Conservation (phyloP, 208 protist genomes). For the Crithidia thermophila region DNA sequence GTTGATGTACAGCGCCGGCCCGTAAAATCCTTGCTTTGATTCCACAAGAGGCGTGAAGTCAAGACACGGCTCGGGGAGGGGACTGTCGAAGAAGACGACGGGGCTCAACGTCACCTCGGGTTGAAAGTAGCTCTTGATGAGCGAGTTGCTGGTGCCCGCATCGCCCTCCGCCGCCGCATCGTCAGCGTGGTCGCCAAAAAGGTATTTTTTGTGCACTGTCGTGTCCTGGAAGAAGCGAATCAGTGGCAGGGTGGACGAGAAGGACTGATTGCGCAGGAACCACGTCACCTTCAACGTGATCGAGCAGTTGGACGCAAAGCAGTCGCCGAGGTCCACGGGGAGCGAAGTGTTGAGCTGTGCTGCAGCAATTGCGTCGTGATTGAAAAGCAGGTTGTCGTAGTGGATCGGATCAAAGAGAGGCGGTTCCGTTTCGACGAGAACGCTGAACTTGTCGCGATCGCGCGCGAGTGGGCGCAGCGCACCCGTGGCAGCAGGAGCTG, state of each 20-base stretch:
- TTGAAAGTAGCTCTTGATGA: slow-evolving; percentile 51
- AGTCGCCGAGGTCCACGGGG: slow-evolving; percentile 27
- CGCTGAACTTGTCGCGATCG: slow-evolving; percentile 19
- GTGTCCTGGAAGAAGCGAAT: slow-evolving; percentile 27
- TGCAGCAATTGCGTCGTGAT: slow-evolving; percentile 20
- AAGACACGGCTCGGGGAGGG: slow-evolving; percentile 46
- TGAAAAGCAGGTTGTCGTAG: slow-evolving; percentile 25
- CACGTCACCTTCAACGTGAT: slow-evolving; percentile 29
- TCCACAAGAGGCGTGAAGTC: slow-evolving; percentile 46
- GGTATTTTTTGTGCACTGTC: slow-evolving; percentile 35
- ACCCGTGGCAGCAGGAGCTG: not conserved
- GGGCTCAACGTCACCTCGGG: slow-evolving; percentile 71
- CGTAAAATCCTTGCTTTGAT: slow-evolving; percentile 52
- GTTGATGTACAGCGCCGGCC: slow-evolving; percentile 93
- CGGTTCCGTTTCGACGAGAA: slow-evolving; percentile 26
- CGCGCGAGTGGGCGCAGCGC: slow-evolving; percentile 33
- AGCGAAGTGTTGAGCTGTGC: slow-evolving; percentile 21
- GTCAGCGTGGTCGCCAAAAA: slow-evolving; percentile 16
- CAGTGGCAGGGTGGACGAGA: slow-evolving; percentile 21
- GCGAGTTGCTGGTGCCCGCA: not conserved
- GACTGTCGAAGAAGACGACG: slow-evolving; percentile 69
- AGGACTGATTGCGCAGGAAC: slow-evolving; percentile 25
- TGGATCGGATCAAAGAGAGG: slow-evolving; percentile 35
- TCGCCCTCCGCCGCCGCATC: not conserved
- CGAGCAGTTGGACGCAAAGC: slow-evolving; percentile 30